phyloP scores from a whole-genome alignment of 768 basidiomycete genomes.

The Pholiota microspora region DNA sequence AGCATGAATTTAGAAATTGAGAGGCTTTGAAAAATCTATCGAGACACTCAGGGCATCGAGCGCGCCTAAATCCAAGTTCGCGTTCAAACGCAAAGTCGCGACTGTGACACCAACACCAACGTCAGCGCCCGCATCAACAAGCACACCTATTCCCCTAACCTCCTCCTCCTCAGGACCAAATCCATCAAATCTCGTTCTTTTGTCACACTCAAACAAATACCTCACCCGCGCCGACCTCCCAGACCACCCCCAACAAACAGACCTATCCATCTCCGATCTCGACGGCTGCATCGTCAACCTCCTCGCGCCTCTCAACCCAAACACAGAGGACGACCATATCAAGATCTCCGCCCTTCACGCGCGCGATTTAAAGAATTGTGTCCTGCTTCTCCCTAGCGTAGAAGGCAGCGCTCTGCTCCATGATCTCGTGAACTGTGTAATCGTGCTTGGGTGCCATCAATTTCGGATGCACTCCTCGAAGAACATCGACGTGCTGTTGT shows the following conservation, averaged over 20 bases:
- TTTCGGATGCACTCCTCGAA: conserved; percentile 85
- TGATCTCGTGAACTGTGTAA: conserved; percentile 54
- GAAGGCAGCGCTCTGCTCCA: conserved; percentile 75
- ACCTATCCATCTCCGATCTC: conserved; percentile 67
- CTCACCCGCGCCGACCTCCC: conserved; percentile 44
- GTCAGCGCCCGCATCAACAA: conserved; percentile 2
- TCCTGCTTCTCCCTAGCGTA: conserved; percentile 65
- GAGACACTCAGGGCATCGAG: conserved; percentile 47
- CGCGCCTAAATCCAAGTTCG: conserved; percentile 58
- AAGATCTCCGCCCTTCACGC: conserved; percentile 61
- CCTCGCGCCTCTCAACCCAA: conserved; percentile 22
- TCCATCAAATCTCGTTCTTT: conserved; percentile 39
- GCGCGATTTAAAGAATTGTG: conserved; percentile 52
- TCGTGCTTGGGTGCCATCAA: conserved; percentile 85
- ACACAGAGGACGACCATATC: conserved; percentile 7
- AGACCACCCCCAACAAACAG: conserved; percentile 35
- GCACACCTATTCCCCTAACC: neutral
- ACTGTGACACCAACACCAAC: conserved; percentile 3
- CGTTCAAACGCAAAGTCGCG: conserved; percentile 49
- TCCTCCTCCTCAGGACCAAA: conserved; percentile 7
- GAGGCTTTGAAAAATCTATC: conserved; percentile 53
- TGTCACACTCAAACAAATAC: conserved; percentile 42
- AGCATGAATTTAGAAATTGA: conserved; percentile 57
- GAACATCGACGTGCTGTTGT: conserved; percentile 62
- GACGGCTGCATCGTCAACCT: conserved; percentile 72